Percentiles rank a stretch among this genome's conserved stretches.
Evolutionary conservation across 805 yeast species (phyloP).

Genomic region (Komagataella pseudopastoris): DNA sequence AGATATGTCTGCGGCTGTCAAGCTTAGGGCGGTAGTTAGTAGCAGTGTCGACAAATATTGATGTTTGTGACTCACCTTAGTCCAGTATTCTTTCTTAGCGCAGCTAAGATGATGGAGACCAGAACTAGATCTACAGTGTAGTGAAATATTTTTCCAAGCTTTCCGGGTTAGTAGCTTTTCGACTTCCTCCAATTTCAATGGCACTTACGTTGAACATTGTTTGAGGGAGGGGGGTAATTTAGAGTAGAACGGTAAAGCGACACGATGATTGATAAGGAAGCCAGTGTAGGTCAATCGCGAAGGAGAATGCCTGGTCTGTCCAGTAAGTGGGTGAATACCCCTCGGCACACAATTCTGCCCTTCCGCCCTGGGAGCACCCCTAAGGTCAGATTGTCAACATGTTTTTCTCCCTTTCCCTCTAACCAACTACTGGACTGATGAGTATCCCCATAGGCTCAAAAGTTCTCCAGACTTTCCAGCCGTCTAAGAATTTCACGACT

Average conservation of each 20-base stretch:
- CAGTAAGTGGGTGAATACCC: too few species aligned
- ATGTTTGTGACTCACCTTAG: conserved; percentile 20
- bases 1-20: conserved; percentile 18
- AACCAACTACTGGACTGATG: background rate
- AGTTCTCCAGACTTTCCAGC: conserved; percentile 10
- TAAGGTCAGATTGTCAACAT: background rate
- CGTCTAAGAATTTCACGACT: conserved; percentile 25
- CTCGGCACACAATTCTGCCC: background rate
- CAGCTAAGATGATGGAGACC: conserved; percentile 73
- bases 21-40: background rate
- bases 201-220: background rate
- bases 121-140: conserved; percentile 66
- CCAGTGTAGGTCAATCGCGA: background rate
- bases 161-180: background rate
- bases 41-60: conserved; percentile 1
- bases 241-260: background rate
- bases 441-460: conserved; percentile 6
- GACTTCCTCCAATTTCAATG: background rate
- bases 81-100: conserved; percentile 77
- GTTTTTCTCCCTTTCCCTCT: background rate
- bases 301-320: too few species aligned
- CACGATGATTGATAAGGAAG: background rate
- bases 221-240: background rate
- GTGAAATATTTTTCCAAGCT: conserved; percentile 57
- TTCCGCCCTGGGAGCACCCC: background rate